These are phyloP conservation scores for Glycine soja DNA, from an alignment of 306 rosid species.

Conservation along the genomic window DNA sequence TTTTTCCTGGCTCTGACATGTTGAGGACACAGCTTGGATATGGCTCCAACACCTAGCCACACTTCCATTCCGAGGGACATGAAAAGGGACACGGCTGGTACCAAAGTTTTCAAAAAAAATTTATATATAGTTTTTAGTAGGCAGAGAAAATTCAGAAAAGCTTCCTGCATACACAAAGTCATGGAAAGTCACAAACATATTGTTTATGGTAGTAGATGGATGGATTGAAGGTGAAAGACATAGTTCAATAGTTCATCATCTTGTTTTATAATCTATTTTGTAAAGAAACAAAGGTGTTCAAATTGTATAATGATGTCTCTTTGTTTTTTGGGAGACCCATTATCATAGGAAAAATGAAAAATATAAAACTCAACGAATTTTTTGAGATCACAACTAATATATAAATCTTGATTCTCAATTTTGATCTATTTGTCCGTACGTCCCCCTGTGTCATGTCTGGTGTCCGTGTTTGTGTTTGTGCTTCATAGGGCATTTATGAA, in stretches of 20 bases:
- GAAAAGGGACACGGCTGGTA: background rate
- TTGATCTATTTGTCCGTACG: background rate
- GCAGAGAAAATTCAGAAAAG: background rate
- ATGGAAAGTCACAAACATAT: background rate
- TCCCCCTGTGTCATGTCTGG: background rate
- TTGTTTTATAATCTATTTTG: background rate
- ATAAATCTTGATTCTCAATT: background rate
- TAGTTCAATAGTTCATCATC: background rate
- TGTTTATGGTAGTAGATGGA: background rate
- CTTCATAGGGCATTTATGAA: background rate
- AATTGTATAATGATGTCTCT: background rate
- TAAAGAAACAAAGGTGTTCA: background rate
- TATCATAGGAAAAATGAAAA: background rate
- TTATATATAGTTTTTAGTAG: background rate
- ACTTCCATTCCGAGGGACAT: background rate
- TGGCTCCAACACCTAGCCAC: background rate
- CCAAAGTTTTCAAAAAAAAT: background rate
- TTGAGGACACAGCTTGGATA: background rate
- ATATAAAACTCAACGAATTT: background rate
- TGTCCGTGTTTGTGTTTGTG: background rate
- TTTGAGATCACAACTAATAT: background rate
- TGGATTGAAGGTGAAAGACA: slow-evolving; percentile 1
- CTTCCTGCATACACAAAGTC: background rate
- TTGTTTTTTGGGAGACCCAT: background rate
- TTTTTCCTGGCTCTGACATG: background rate